A percentile compares a stretch with the other conserved stretches of the same genome.
Conservation (phyloP, 1,284 basidiomycete species). For the Nidula niveotomentosa region DNA sequence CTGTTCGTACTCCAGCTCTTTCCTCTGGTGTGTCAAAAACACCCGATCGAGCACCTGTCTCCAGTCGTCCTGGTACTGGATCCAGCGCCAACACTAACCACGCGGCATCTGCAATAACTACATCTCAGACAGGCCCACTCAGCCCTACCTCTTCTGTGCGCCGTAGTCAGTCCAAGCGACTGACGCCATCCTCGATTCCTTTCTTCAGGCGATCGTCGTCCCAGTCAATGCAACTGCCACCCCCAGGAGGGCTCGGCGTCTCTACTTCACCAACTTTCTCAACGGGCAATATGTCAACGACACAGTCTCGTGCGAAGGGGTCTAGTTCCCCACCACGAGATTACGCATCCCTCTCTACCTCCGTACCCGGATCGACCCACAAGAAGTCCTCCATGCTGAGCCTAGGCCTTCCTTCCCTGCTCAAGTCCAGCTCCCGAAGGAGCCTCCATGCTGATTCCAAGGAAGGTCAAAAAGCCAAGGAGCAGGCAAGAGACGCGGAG, state of each 20-base stretch:
- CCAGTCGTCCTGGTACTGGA: slow-evolving; percentile 66
- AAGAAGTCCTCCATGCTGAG: slow-evolving; percentile 79
- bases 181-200: slow-evolving; percentile 93
- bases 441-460: slow-evolving; percentile 76
- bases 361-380: slow-evolving; percentile 55
- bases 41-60: slow-evolving; percentile 47
- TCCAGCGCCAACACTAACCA: slow-evolving; percentile 71
- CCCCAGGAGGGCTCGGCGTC: slow-evolving; percentile 28
- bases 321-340: slow-evolving; percentile 57
- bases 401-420: slow-evolving; percentile 76
- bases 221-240: slow-evolving; percentile 74
- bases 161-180: slow-evolving; percentile 70
- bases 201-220: slow-evolving; percentile 95
- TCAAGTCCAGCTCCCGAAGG: slow-evolving; percentile 82
- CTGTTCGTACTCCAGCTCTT: slow-evolving; percentile 45
- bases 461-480: slow-evolving; percentile 42
- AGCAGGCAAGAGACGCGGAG: slow-evolving; percentile 41
- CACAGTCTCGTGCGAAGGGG: slow-evolving; percentile 37
- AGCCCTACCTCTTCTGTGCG: slow-evolving; percentile 69
- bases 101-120: slow-evolving; percentile 46
- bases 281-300: slow-evolving; percentile 36
- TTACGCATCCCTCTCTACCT: slow-evolving; percentile 48
- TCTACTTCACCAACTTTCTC: slow-evolving; percentile 58
- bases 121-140: slow-evolving; percentile 51
- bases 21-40: slow-evolving; percentile 28